phyloP scores from a whole-genome alignment of 352 stramenopile species.

The Phytopythium vexans region DNA sequence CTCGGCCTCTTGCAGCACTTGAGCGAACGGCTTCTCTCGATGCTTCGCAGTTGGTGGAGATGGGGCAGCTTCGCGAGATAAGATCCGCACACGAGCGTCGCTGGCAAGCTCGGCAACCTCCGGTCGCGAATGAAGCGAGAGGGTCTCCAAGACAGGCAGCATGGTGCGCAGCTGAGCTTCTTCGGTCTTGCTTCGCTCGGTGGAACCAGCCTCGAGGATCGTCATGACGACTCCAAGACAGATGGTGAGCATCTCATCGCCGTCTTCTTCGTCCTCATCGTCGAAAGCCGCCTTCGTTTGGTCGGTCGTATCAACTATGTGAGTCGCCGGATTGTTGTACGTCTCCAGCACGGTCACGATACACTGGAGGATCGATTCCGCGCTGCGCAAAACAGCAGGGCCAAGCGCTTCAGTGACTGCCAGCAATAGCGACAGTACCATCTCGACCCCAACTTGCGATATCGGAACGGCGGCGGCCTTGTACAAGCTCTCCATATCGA shows the following conservation, averaged over 20 bases:
- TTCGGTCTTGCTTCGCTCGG: slow-evolving; percentile 39
- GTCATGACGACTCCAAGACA: slow-evolving; percentile 75
- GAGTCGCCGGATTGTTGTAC: slow-evolving; percentile 30
- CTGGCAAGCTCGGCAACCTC: slow-evolving; percentile 74
- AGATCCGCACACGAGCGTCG: slow-evolving; percentile 59
- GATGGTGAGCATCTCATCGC: slow-evolving; percentile 72
- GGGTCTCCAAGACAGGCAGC: slow-evolving; percentile 55
- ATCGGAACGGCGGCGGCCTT: slow-evolving; percentile 29
- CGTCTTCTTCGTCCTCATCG: slow-evolving; percentile 36
- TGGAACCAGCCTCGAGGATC: slow-evolving; percentile 68
- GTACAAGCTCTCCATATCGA: slow-evolving; percentile 13
- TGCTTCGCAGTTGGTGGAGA: not conserved
- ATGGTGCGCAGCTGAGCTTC: slow-evolving; percentile 56
- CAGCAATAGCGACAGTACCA: slow-evolving; percentile 62
- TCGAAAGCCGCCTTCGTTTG: not conserved
- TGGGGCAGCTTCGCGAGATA: slow-evolving; percentile 30
- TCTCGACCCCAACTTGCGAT: slow-evolving; percentile 38
- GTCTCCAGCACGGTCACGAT: slow-evolving; percentile 68
- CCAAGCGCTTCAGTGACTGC: slow-evolving; percentile 71
- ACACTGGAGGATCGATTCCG: slow-evolving; percentile 57
- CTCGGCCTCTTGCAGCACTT: slow-evolving; percentile 47
- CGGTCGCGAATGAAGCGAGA: slow-evolving; percentile 49
- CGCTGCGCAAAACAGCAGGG: slow-evolving; percentile 69
- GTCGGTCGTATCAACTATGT: slow-evolving; percentile 23
- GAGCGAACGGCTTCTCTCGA: slow-evolving; percentile 46